Evolutionary conservation across 1,139 yeast species (phyloP), one percentile per base, ranked within the genome.

Genomic region (Hyphopichia pseudoburtonii): DNA sequence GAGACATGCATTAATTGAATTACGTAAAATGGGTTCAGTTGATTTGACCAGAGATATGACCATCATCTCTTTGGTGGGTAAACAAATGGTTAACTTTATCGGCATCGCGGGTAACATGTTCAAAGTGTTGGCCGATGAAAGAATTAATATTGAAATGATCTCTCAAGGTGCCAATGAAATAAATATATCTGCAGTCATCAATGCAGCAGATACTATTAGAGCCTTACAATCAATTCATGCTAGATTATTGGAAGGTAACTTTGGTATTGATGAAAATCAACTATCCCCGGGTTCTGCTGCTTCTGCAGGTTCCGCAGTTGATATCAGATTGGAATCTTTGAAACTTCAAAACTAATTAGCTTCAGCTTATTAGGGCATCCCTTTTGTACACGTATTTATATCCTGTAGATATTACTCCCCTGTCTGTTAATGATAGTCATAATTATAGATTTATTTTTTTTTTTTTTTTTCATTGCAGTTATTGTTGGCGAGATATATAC

Each of bases 31-130:
- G 66, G 98, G 98, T 31, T 70, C 84, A 1, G 96, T 92, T 30
- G 97, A 92, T 53, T 81, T 90, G 35, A 86, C 95, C 2, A 78
- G 86, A 48, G 80, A 85, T 47, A 80, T 92, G 84, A 83, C 96
- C 47, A 92, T 92, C 55, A 83, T 92, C 18, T 89, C 97, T 4
- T 74, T 92, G 38, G 97, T 92, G 32, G 98, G 98, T 30, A 89
- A 87, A 54, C 95, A 92, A 60, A 92, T 92, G 98, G 92, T 89
- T 54, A 96, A 89, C 57, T 79, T 86, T 57, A 86, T 92, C 46
- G 98, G 98, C 57, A 90, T 89, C 56, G 98, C 98, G 1, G 97
- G 97, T 31, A 84, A 88, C 48, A 92, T 92, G 97, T 92, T 92
- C 66, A 83, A 90, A 48, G 88, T 95, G 3, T 70, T 92, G 51